Percentiles rank a stretch among this genome's conserved stretches.
phyloP scores from a whole-genome alignment of 2,329 filamentous ascomycete genomes.

The Aspergillus fumigatiaffinis region DNA sequence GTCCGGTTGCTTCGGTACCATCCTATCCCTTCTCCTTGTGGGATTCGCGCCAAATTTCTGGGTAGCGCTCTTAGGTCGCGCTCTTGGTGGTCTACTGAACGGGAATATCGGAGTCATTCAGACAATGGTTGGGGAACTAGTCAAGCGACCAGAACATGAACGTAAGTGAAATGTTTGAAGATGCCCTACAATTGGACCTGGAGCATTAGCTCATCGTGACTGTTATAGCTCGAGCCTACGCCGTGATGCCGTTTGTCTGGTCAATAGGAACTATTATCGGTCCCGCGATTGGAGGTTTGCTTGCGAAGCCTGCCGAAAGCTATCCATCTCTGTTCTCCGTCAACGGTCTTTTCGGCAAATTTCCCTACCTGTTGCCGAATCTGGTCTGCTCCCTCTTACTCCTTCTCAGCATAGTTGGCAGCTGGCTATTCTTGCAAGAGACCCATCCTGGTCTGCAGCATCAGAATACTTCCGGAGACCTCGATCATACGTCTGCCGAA shows the following conservation, averaged over 20 bases:
- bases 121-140: conserved; percentile 87
- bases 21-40: conserved; percentile 76
- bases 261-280: conserved; percentile 84
- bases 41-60: conserved; percentile 81
- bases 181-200: background rate
- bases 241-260: conserved; percentile 95
- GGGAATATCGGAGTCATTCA: conserved; percentile 89
- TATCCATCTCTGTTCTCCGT: conserved; percentile 69
- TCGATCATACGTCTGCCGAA: conserved; percentile 50
- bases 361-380: conserved; percentile 87
- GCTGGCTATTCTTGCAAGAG: conserved; percentile 79
- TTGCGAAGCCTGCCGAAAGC: conserved; percentile 71
- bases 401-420: conserved; percentile 71
- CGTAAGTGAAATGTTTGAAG: conserved; percentile 51
- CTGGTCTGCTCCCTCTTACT: conserved; percentile 75
- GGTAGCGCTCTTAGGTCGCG: conserved; percentile 72
- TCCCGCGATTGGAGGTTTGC: conserved; percentile 73
- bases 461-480: conserved; percentile 37
- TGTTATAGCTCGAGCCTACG: conserved; percentile 69
- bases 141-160: conserved; percentile 79
- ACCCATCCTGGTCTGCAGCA: conserved; percentile 81
- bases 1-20: conserved; percentile 75
- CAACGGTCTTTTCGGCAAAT: conserved; percentile 67
- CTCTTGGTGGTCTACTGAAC: conserved; percentile 77
- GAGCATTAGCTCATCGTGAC: conserved; percentile 8